Evolutionary conservation across 495 filamentous ascomycete species (phyloP).

Genomic region (Apiosordaria backusii): DNA sequence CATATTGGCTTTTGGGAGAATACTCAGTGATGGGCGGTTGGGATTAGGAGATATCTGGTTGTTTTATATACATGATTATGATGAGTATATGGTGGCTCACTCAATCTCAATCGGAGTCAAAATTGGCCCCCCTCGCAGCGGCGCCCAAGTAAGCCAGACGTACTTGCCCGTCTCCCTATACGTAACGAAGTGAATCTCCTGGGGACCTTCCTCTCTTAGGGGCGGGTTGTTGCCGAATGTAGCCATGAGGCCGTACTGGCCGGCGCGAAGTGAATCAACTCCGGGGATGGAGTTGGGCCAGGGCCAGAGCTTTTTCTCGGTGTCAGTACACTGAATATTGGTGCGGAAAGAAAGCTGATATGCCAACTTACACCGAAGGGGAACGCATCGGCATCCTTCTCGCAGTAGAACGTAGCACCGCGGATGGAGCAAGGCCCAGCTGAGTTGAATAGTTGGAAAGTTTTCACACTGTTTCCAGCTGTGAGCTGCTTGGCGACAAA

Average conservation of each 20-base stretch:
- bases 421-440: constrained; percentile 18
- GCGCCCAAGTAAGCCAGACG: constrained; percentile 28
- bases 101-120: background rate
- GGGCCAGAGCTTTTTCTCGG: constrained; percentile 19
- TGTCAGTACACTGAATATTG: background rate
- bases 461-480: background rate
- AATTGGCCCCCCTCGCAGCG: background rate
- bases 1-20: background rate
- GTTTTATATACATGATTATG: background rate
- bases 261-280: constrained; percentile 18
- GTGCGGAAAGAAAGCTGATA: background rate
- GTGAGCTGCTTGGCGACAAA: constrained; percentile 14
- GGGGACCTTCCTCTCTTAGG: constrained; percentile 5
- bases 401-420: constrained; percentile 19
- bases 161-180: constrained; percentile 22
- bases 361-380: constrained; percentile 24
- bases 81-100: background rate
- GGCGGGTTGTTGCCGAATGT: constrained; percentile 16
- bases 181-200: constrained; percentile 15
- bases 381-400: background rate
- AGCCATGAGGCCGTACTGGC: constrained; percentile 28
- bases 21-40: background rate
- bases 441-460: constrained; percentile 11
- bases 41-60: background rate
- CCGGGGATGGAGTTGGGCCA: constrained; percentile 23